A percentile compares a stretch with the other conserved stretches of the same genome.
Conservation (phyloP, 2,329 filamentous ascomycete species). For the Alternaria gansuensis region DNA sequence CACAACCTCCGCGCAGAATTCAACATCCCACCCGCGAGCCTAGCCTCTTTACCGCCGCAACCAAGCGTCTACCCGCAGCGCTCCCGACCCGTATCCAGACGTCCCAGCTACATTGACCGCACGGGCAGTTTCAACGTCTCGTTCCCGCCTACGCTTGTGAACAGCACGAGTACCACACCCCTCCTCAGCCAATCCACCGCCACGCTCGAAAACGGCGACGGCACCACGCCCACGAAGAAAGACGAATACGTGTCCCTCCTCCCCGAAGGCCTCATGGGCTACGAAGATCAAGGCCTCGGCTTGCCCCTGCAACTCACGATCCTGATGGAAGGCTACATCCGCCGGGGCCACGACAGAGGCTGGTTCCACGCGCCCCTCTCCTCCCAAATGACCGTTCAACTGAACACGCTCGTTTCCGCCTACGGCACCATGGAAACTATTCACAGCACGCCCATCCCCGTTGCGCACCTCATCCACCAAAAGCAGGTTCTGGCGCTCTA, state of each 20-base stretch:
- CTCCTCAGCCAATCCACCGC: constrained; percentile 32
- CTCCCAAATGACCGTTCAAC: constrained; percentile 65
- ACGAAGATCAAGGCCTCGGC: constrained; percentile 67
- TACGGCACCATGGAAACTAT: constrained; percentile 73
- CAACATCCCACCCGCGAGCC: constrained; percentile 52
- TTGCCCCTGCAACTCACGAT: constrained; percentile 69
- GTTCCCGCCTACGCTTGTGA: constrained; percentile 1
- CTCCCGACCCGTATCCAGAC: constrained; percentile 30
- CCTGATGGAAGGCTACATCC: constrained; percentile 68
- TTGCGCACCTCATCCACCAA: constrained; percentile 72
- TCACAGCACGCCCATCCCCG: constrained; percentile 68
- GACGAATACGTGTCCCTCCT: constrained; percentile 63
- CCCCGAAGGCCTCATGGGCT: constrained; percentile 60
- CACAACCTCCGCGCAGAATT: constrained; percentile 71
- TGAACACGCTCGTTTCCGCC: constrained; percentile 65
- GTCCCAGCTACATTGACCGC: constrained; percentile 44
- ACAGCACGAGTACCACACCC: constrained; percentile 30
- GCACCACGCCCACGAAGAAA: constrained; percentile 46
- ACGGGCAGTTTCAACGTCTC: constrained; percentile 10
- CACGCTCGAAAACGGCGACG: constrained; percentile 36
- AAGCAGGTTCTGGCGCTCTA: constrained; percentile 71
- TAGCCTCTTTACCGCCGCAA: constrained; percentile 33
- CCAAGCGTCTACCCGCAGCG: constrained; percentile 25
- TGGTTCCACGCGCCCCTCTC: constrained; percentile 70
- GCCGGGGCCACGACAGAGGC: constrained; percentile 62